phyloP scores from a whole-genome alignment of 2,329 filamentous ascomycete species.

The Phyllosticta citribraziliensis region DNA sequence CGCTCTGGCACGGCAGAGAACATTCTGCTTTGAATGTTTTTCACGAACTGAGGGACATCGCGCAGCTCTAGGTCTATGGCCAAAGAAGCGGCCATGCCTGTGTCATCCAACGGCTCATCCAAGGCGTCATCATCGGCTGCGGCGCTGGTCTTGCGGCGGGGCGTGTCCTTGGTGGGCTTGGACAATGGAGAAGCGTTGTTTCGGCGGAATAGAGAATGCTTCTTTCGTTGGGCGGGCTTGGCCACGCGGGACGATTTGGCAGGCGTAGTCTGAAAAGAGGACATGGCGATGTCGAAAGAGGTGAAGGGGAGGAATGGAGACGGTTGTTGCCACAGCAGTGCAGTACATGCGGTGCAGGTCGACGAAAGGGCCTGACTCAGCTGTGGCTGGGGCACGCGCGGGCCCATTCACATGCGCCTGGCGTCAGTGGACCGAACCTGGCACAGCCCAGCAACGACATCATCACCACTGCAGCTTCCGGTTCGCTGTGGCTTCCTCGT shows the following conservation, averaged over 20 bases:
- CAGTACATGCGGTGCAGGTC: too few relatives aligned
- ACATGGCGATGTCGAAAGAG: conserved; percentile 1
- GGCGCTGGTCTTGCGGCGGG: conserved; percentile 5
- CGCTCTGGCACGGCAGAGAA: conserved; percentile 53
- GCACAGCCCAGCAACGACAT: conserved; percentile 4
- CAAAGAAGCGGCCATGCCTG: conserved; percentile 47
- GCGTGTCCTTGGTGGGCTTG: conserved; percentile 19
- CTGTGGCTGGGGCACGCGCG: neutral
- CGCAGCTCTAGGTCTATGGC: conserved; percentile 47
- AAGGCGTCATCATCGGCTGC: conserved; percentile 23
- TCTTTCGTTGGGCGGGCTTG: conserved; percentile 10
- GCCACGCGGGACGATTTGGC: conserved; percentile 13
- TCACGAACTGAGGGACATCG: conserved; percentile 55
- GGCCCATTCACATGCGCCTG: neutral
- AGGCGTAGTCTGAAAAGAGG: conserved; percentile 13
- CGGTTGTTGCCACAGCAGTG: too few relatives aligned
- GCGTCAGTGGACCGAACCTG: neutral
- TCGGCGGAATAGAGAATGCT: conserved; percentile 18
- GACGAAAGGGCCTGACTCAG: neutral
- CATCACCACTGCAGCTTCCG: neutral
- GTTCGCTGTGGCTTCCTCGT: neutral
- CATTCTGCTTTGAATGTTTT: conserved; percentile 51
- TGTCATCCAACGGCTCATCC: conserved; percentile 47
- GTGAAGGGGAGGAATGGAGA: neutral
- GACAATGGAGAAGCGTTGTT: conserved; percentile 29